Evolutionary conservation across 2,329 filamentous ascomycete species (phyloP), one percentile per base, ranked within the genome.

Genomic region (Xylaria sp.): DNA sequence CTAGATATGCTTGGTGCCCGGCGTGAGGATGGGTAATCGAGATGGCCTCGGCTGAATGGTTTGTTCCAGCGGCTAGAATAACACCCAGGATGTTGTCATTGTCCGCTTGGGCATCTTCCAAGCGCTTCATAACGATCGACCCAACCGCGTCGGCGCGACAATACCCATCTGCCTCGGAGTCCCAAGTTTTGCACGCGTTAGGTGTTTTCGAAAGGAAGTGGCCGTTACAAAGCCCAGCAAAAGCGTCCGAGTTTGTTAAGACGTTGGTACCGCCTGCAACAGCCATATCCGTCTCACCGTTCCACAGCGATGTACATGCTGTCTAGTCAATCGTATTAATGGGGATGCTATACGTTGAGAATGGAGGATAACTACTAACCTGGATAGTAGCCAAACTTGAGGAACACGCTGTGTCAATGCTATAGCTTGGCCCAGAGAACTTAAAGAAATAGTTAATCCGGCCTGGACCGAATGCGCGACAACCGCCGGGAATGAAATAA

Each of bases 1-100:
- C 91, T 2, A 92, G 80, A 67, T 83, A 83, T 44, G 87, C 83
- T 74, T 94, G 92, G 0, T 88, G 85, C 34, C 84, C 87, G 3
- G 84, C 87, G 71, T 92, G 89, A 0, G 92, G 92, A 39, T 89
- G 88, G 0, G 92, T 94, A 69, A 94, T 94, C 0, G 90, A 92
- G 1, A 88, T 84, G 8, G 91, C 86, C 72, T 92, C 87, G 0
- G 89, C 89, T 0, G 89, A 93, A 75, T 94, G 91, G 76, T 94
- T 94, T 51, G 91, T 93, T 0, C 84, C 86, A 0, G 89, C 86
- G 1, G 84, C 88, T 0, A 88, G 81, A 23, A 77, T 73, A 4
- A 74, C 68, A 2, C 67, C 76, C 0, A 76, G 56, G 62, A 86
- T 81, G 1, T 77, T 77, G 68, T 87, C 83, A 2, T 83, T 82